These are phyloP conservation scores for Gossypium herbaceum DNA, from an alignment of 345 rosid species.

Conservation along the genomic window DNA sequence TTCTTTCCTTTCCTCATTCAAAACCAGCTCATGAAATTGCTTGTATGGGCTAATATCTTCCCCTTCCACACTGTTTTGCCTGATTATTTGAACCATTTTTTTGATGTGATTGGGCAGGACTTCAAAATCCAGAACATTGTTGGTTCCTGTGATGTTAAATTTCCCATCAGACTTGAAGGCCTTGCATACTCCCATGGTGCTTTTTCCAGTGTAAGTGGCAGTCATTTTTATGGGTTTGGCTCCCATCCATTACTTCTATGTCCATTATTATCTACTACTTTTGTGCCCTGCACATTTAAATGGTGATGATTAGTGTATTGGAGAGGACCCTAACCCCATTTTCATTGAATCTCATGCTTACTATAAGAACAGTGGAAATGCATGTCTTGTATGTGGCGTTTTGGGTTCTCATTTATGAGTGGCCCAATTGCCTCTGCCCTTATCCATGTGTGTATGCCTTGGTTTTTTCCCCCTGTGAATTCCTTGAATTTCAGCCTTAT, in stretches of 20 bases:
- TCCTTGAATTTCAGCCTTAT: neutral
- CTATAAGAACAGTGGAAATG: neutral
- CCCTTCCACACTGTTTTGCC: neutral
- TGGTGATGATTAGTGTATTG: too few species aligned
- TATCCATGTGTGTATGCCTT: neutral
- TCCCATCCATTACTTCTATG: neutral
- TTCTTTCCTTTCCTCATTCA: neutral
- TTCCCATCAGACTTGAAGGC: slow-evolving; percentile 78
- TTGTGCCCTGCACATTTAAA: too few species aligned
- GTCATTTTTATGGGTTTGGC: neutral
- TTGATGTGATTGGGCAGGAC: slow-evolving; percentile 40
- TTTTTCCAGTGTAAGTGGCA: slow-evolving; percentile 66
- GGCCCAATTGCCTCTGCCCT: neutral
- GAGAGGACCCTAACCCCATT: too few species aligned
- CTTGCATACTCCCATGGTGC: slow-evolving; percentile 83
- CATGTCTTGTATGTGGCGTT: neutral
- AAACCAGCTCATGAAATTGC: neutral
- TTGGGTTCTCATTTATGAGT: too few species aligned
- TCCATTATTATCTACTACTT: too few species aligned
- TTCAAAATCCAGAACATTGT: slow-evolving; percentile 83
- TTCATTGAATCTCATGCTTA: too few species aligned
- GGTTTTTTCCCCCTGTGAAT: neutral
- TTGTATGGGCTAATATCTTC: neutral
- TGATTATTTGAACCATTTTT: neutral
- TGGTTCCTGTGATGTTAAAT: slow-evolving; percentile 81